Evolutionary conservation across 2,329 filamentous ascomycete species (phyloP).

Genomic region (Fusarium caatingaense): DNA sequence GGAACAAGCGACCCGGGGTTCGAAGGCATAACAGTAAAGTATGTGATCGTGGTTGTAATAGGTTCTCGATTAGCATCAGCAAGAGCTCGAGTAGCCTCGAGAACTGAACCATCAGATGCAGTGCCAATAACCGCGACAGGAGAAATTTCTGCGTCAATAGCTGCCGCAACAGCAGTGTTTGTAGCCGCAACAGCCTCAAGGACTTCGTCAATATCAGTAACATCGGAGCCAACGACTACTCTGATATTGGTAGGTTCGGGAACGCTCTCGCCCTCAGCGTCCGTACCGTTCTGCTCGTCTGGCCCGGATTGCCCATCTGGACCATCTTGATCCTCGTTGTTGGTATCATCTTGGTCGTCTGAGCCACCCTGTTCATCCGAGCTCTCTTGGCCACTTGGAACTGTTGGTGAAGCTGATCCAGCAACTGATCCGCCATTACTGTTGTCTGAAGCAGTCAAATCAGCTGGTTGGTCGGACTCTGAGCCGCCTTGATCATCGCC

Average conservation of each 20-base stretch:
- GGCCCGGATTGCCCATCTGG: background rate
- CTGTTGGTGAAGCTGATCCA: background rate
- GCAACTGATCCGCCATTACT: background rate
- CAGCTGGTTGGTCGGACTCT: background rate
- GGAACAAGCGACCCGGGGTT: slow-evolving; percentile 49
- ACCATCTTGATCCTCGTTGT: no score
- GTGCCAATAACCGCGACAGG: background rate
- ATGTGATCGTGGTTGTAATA: slow-evolving; percentile 40
- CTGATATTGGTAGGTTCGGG: background rate
- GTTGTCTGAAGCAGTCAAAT: background rate
- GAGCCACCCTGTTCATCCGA: background rate
- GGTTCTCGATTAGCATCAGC: background rate
- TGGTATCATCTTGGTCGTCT: background rate
- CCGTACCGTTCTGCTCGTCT: background rate
- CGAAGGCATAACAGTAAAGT: slow-evolving; percentile 47
- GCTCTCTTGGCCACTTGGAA: background rate
- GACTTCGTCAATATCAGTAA: background rate
- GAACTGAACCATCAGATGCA: background rate
- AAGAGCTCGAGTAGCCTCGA: background rate
- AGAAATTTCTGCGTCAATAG: background rate
- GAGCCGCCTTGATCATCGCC: background rate
- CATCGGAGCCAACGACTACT: background rate
- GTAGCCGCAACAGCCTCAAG: background rate
- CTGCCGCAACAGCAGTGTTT: background rate
- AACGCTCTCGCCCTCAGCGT: background rate